Conservation (phyloP, 2,329 filamentous ascomycete genomes). For the Diaporthe vexans region DNA sequence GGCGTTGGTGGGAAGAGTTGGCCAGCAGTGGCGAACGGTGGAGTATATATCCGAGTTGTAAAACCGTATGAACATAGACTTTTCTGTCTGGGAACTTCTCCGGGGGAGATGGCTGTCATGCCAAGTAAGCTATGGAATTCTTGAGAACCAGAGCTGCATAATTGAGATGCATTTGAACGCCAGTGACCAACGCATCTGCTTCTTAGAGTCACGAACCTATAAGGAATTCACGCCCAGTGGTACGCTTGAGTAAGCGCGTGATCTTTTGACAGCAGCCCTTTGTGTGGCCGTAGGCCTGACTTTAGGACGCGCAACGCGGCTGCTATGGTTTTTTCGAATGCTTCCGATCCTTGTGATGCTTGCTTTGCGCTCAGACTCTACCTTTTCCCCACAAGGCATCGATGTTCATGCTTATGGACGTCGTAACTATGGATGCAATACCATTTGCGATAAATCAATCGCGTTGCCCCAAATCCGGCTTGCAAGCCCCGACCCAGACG, state of each 20-base stretch:
- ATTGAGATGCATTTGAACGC: background rate
- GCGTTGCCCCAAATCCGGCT: constrained; percentile 33
- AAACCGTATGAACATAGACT: constrained; percentile 3
- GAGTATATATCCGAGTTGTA: background rate
- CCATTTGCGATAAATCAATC: constrained; percentile 29
- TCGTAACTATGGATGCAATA: constrained; percentile 20
- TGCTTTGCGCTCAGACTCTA: background rate
- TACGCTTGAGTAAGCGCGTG: background rate
- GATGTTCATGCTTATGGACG: background rate
- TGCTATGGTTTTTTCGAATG: background rate
- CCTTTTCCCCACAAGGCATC: background rate
- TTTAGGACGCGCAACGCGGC: background rate
- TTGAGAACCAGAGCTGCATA: background rate
- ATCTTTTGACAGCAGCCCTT: background rate
- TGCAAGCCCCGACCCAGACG: constrained; percentile 37
- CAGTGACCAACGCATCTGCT: background rate
- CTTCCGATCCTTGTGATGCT: background rate
- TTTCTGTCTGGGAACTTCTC: no score
- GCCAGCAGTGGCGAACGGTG: background rate
- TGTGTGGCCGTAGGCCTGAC: background rate
- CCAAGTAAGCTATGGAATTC: no score
- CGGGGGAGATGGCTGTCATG: background rate
- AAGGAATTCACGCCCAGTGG: background rate
- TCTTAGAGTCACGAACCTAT: background rate
- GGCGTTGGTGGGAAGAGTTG: background rate